Evolutionary conservation across 441 rosid genomes (phyloP).

Genomic region (Hypseocharis bilobata): DNA sequence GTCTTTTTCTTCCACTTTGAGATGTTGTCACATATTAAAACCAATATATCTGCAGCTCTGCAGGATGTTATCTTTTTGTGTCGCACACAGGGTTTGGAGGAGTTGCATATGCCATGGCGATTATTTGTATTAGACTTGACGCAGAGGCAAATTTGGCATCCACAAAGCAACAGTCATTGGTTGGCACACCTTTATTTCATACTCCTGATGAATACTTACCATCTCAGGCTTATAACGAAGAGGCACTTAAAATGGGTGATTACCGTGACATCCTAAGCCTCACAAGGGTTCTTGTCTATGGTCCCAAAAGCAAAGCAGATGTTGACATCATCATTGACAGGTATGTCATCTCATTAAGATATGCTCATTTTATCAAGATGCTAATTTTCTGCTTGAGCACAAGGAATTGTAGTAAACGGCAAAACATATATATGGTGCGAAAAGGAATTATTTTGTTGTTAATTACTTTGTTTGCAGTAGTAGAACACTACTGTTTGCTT

Average conservation of each 20-base stretch:
- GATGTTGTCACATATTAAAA: not conserved
- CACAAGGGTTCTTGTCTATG: conserved; percentile 78
- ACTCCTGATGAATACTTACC: conserved; percentile 38
- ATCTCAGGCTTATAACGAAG: conserved; percentile 56
- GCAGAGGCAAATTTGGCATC: conserved; percentile 40
- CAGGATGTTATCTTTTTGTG: conserved; percentile 73
- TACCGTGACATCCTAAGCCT: conserved; percentile 92
- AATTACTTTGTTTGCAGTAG: not conserved
- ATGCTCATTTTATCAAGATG: conserved; percentile 6
- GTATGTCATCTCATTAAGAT: conserved; percentile 29
- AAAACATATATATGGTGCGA: conserved; percentile 1
- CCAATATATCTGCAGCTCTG: conserved; percentile 32
- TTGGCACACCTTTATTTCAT: conserved; percentile 25
- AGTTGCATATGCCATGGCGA: conserved; percentile 88
- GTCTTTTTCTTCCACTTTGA: not conserved
- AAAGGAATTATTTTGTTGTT: not conserved
- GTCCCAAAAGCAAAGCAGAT: conserved; percentile 92
- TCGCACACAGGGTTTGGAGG: conserved; percentile 96
- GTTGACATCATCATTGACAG: conserved; percentile 65
- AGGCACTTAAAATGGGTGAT: conserved; percentile 77
- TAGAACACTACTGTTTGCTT: too few relatives aligned
- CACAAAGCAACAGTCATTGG: conserved; percentile 24
- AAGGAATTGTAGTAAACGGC: not conserved
- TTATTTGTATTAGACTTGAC: conserved; percentile 64
- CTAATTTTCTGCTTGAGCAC: not conserved